A percentile compares a stretch with the other conserved stretches of the same genome.
Conservation (phyloP, 768 basidiomycete genomes). For the Termitomyces heimii region DNA sequence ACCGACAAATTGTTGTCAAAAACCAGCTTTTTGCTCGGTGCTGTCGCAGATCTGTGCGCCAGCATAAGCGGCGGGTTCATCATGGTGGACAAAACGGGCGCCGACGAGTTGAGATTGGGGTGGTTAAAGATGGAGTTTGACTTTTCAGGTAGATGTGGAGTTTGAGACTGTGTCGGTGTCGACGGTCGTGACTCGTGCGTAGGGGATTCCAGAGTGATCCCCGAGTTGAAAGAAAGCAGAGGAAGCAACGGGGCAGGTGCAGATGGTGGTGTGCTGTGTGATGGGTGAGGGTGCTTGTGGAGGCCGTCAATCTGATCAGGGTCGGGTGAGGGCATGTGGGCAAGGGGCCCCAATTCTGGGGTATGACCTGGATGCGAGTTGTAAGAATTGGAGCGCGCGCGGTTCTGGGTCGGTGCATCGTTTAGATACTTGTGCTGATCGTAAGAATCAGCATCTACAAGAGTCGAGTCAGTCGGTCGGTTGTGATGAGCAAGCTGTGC, state of each 20-base stretch:
- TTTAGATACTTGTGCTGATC: constrained; percentile 52
- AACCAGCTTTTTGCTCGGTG: constrained; percentile 64
- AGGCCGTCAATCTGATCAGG: constrained; percentile 87
- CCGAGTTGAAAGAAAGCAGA: constrained; percentile 52
- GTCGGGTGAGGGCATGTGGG: constrained; percentile 77
- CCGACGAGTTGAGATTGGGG: constrained; percentile 82
- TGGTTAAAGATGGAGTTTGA: constrained; percentile 63
- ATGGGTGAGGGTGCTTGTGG: constrained; percentile 59
- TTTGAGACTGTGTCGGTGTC: constrained; percentile 24
- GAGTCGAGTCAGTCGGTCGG: neutral
- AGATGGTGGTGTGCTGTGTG: constrained; percentile 22
- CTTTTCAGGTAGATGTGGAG: constrained; percentile 39
- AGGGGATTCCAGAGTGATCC: constrained; percentile 27
- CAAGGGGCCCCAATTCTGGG: constrained; percentile 66
- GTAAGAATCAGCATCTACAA: constrained; percentile 62
- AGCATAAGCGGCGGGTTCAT: constrained; percentile 43
- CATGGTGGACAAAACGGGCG: constrained; percentile 73
- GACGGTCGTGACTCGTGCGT: constrained; percentile 31
- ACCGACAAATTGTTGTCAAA: constrained; percentile 93
- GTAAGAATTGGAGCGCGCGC: constrained; percentile 83
- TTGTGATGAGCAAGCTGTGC: constrained; percentile 1
- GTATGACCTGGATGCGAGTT: constrained; percentile 43
- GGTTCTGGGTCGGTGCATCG: constrained; percentile 41
- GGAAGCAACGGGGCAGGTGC: constrained; percentile 31
- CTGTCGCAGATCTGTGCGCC: constrained; percentile 69